These are phyloP conservation scores for Fusarium drepaniforme DNA, from an alignment of 2,329 filamentous ascomycete species.

Conservation along the genomic window DNA sequence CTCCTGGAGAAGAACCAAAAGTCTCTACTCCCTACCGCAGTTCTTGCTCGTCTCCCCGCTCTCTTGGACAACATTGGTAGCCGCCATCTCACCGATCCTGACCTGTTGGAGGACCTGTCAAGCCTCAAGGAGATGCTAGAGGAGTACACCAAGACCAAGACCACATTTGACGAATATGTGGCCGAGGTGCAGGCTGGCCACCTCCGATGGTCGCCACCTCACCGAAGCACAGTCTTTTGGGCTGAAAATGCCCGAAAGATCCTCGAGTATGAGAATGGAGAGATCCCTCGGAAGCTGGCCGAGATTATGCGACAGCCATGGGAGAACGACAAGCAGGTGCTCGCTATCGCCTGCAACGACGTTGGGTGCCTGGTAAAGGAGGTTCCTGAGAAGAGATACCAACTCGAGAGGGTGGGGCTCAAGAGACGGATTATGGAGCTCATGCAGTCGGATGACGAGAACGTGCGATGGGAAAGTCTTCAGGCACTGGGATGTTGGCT, in stretches of 20 bases:
- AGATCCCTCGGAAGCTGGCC: constrained; percentile 83
- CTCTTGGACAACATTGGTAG: constrained; percentile 73
- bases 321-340: constrained; percentile 86
- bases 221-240: constrained; percentile 90
- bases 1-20: constrained; percentile 78
- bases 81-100: constrained; percentile 73
- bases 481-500: constrained; percentile 79
- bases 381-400: constrained; percentile 83
- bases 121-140: constrained; percentile 73
- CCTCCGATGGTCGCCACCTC: constrained; percentile 91
- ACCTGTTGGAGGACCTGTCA: constrained; percentile 72
- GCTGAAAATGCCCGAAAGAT: constrained; percentile 90
- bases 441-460: constrained; percentile 91
- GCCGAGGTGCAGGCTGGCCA: constrained; percentile 89
- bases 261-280: constrained; percentile 84
- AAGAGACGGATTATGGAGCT: constrained; percentile 93
- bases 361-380: constrained; percentile 90
- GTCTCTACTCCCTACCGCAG: constrained; percentile 84
- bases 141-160: constrained; percentile 77
- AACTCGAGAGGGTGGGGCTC: constrained; percentile 85
- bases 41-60: constrained; percentile 83
- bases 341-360: constrained; percentile 94
- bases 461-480: constrained; percentile 92
- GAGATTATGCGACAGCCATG: constrained; percentile 82
- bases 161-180: constrained; percentile 89